Conservation (phyloP, 2,329 filamentous ascomycete species). For the Reticulascus tulasneorum region DNA sequence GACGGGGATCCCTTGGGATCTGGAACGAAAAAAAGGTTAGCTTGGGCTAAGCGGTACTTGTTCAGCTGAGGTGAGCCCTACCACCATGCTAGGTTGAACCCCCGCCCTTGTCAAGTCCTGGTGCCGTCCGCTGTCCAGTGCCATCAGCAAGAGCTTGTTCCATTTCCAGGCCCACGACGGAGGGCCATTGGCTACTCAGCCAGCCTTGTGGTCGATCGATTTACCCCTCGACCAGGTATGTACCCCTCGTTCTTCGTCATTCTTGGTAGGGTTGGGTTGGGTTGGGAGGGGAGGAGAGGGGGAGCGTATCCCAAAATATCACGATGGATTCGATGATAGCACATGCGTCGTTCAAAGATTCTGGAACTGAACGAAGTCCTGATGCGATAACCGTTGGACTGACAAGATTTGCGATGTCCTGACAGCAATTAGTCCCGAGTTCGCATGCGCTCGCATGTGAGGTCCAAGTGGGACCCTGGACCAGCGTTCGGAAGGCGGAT, state of each 20-base stretch:
- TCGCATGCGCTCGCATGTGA: too few species aligned
- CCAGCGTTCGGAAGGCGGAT: too few species aligned
- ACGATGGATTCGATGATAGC: too few species aligned
- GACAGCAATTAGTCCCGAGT: too few species aligned
- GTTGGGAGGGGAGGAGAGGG: too few species aligned
- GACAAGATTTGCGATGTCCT: too few species aligned
- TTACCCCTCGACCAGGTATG: slow-evolving; percentile 2
- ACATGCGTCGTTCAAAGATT: too few species aligned
- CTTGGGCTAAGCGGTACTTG: slow-evolving; percentile 26
- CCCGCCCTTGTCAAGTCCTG: slow-evolving; percentile 17
- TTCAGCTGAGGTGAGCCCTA: slow-evolving; percentile 38
- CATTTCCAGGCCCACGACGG: slow-evolving; percentile 17
- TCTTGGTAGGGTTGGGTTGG: background rate
- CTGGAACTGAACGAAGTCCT: too few species aligned
- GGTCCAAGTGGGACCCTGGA: too few species aligned
- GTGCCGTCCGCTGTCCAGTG: slow-evolving; percentile 7
- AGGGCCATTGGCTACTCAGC: slow-evolving; percentile 21
- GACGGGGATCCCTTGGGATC: background rate
- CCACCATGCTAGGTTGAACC: slow-evolving; percentile 19
- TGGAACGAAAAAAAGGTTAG: slow-evolving; percentile 23
- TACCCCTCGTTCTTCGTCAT: background rate
- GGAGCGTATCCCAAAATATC: too few species aligned
- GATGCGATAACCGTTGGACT: too few species aligned
- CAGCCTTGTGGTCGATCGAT: slow-evolving; percentile 16
- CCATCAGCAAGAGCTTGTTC: slow-evolving; percentile 22